phyloP scores from a whole-genome alignment of 2,329 filamentous ascomycete species.

The Fusarium coicis region DNA sequence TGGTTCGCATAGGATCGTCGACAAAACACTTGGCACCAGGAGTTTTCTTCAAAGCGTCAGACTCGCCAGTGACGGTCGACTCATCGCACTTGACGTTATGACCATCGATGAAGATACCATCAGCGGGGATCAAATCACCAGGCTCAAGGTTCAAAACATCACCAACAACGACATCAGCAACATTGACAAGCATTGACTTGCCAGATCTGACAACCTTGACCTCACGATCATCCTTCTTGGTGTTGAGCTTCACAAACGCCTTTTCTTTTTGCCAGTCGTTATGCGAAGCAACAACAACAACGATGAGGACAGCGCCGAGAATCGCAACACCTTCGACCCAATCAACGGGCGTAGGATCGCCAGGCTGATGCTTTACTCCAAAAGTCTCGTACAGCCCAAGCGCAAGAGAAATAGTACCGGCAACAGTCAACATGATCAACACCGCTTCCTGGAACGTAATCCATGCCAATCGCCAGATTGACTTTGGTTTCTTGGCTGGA shows the following conservation, averaged over 20 bases:
- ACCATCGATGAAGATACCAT: slow-evolving; percentile 21
- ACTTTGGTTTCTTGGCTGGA: slow-evolving; percentile 19
- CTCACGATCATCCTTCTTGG: slow-evolving; percentile 23
- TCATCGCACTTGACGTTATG: slow-evolving; percentile 27
- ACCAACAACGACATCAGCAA: slow-evolving; percentile 10
- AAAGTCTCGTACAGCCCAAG: slow-evolving; percentile 20
- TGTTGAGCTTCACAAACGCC: slow-evolving; percentile 26
- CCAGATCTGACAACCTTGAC: slow-evolving; percentile 25
- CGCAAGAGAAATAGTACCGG: slow-evolving; percentile 13
- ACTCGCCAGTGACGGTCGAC: slow-evolving; percentile 73
- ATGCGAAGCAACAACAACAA: slow-evolving; percentile 19
- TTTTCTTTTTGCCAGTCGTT: slow-evolving; percentile 28
- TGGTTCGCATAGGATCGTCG: slow-evolving; percentile 73
- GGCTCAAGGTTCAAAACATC: slow-evolving; percentile 23
- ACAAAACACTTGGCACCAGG: slow-evolving; percentile 74
- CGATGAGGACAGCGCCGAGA: slow-evolving; percentile 16
- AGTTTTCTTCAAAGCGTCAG: slow-evolving; percentile 77
- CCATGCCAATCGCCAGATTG: slow-evolving; percentile 19
- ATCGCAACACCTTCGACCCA: slow-evolving; percentile 26
- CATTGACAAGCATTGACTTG: slow-evolving; percentile 16
- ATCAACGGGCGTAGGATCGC: slow-evolving; percentile 21
- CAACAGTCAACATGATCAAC: slow-evolving; percentile 16
- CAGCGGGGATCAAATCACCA: slow-evolving; percentile 16
- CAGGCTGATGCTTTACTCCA: background rate
- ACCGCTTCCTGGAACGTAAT: slow-evolving; percentile 23